A percentile compares a stretch with the other conserved stretches of the same genome.
phyloP scores from a whole-genome alignment of 345 rosid genomes.

The Rhodamnia rubescens region DNA sequence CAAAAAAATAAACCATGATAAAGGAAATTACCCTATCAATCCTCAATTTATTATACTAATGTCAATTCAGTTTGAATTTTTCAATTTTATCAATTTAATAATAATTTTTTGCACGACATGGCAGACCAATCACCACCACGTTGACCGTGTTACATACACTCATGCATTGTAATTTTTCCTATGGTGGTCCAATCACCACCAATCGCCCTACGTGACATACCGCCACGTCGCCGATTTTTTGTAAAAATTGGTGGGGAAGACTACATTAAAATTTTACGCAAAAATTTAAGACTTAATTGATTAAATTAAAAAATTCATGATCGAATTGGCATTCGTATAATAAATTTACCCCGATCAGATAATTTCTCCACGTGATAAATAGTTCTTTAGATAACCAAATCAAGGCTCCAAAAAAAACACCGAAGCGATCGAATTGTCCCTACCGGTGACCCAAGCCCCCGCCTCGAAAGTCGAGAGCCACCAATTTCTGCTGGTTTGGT shows the following conservation, averaged over 20 bases:
- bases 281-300: no score
- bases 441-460: not conserved
- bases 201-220: fast-evolving
- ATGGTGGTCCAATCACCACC: not conserved
- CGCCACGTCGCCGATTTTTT: no score
- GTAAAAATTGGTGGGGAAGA: no score
- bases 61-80: not conserved
- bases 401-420: not conserved
- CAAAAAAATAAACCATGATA: no score
- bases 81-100: fast-evolving
- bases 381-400: not conserved
- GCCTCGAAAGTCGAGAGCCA: not conserved
- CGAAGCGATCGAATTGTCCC: not conserved
- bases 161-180: no score
- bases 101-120: not conserved
- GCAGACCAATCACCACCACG: no score
- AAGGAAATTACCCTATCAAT: fast-evolving
- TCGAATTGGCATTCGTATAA: no score
- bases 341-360: no score
- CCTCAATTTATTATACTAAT: not conserved
- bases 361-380: no score
- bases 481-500: not conserved
- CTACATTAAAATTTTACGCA: no score
- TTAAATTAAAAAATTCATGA: no score
- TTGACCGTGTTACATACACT: no score